Conservation (phyloP, 1,139 yeast genomes). For the Suhomyces bribrorum region DNA sequence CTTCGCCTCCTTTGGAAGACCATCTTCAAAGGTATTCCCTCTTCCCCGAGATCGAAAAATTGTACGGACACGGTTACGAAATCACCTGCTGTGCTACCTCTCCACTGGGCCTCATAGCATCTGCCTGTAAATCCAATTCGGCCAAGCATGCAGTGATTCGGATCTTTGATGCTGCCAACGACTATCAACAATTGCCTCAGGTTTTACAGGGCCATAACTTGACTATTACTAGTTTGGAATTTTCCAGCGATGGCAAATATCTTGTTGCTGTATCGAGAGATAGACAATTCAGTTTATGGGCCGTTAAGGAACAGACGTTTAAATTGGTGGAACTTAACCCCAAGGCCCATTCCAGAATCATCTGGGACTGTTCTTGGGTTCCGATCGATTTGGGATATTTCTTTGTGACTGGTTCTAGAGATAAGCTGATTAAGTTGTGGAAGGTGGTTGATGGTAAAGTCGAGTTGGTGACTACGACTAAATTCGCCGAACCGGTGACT, state of each 20-base stretch:
- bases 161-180: conserved; percentile 59
- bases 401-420: conserved; percentile 88
- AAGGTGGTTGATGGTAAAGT: conserved; percentile 28
- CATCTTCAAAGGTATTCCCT: conserved; percentile 87
- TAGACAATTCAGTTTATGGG: conserved; percentile 82
- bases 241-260: conserved; percentile 69
- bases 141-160: conserved; percentile 84
- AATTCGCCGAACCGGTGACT: conserved; percentile 62
- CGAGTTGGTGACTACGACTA: conserved; percentile 33
- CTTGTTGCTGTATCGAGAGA: conserved; percentile 88
- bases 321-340: conserved; percentile 46
- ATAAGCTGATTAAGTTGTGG: conserved; percentile 80
- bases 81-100: conserved; percentile 76
- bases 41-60: conserved; percentile 92
- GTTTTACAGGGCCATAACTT: conserved; percentile 66
- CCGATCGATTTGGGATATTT: conserved; percentile 38
- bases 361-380: conserved; percentile 95
- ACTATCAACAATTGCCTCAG: conserved; percentile 38
- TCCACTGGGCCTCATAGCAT: conserved; percentile 71
- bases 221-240: conserved; percentile 81
- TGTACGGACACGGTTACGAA: conserved; percentile 98
- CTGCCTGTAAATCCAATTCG: conserved; percentile 89
- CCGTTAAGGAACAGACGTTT: conserved; percentile 48
- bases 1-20: conserved; percentile 79
- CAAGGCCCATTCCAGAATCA: conserved; percentile 86